A percentile compares a stretch with the other conserved stretches of the same genome.
Evolutionary conservation across 306 rosid genomes (phyloP).

Genomic region (Cucurbita pepo): DNA sequence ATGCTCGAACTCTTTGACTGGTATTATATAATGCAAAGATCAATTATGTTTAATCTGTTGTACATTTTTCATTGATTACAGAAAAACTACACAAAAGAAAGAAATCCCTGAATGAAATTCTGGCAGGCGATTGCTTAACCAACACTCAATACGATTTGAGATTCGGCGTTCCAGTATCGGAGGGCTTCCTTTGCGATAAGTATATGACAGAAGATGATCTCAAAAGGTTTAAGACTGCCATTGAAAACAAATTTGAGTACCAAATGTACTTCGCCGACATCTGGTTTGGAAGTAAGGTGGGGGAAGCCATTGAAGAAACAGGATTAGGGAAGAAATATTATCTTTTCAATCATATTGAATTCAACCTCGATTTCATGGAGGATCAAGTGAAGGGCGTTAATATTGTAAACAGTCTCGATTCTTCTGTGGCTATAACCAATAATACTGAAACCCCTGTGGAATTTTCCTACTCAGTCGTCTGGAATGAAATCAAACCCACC

Average conservation of each 20-base stretch:
- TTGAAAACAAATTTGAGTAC: neutral
- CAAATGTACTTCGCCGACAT: slow-evolving; percentile 3
- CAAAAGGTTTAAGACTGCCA: neutral
- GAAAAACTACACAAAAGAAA: neutral
- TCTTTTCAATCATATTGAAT: slow-evolving; percentile 1
- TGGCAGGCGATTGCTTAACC: slow-evolving; percentile 7
- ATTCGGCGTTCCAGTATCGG: neutral
- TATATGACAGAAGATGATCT: slow-evolving; percentile 3
- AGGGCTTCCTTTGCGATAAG: slow-evolving; percentile 1
- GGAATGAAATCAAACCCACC: neutral
- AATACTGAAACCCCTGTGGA: neutral
- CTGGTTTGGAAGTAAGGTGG: neutral
- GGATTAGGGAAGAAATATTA: neutral
- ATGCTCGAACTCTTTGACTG: neutral
- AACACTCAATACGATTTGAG: slow-evolving; percentile 13
- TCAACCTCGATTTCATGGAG: neutral
- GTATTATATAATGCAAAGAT: neutral
- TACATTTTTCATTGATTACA: neutral
- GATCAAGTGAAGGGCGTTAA: neutral
- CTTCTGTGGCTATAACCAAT: slow-evolving; percentile 4
- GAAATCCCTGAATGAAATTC: neutral
- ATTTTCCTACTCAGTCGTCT: slow-evolving; percentile 4
- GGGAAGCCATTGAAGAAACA: neutral
- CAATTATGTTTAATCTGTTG: neutral
- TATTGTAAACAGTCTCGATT: neutral